Percentiles rank a stretch among this genome's conserved stretches.
Evolutionary conservation across 2,329 filamentous ascomycete species (phyloP).

Genomic region (Aspergillus proliferans): DNA sequence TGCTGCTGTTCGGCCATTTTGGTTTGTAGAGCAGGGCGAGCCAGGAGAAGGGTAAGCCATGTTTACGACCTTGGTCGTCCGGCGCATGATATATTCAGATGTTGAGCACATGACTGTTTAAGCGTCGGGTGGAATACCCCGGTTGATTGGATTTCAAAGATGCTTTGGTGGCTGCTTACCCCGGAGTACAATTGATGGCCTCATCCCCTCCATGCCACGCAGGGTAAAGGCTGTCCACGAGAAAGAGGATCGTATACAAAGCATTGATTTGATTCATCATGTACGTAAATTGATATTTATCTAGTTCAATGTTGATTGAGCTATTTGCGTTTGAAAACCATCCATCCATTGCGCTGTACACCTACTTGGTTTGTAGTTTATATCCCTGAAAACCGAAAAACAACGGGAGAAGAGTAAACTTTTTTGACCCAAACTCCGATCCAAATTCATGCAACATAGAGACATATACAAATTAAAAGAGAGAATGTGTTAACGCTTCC

Average conservation of each 20-base stretch:
- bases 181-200: too few relatives aligned
- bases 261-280: too few relatives aligned
- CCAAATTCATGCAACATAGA: constrained; percentile 7
- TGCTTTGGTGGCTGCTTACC: too few relatives aligned
- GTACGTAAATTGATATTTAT: too few relatives aligned
- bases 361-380: not conserved
- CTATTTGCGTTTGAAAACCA: too few relatives aligned
- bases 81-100: not conserved
- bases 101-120: constrained; percentile 1
- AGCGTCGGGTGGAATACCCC: constrained; percentile 17
- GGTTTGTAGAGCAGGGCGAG: not conserved
- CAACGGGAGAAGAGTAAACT: not conserved
- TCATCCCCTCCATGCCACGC: too few relatives aligned
- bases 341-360: too few relatives aligned
- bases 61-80: not conserved
- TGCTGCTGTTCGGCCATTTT: constrained; percentile 1
- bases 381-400: not conserved
- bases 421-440: constrained; percentile 7
- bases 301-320: too few relatives aligned
- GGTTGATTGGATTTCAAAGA: too few relatives aligned
- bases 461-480: constrained; percentile 14
- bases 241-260: too few relatives aligned
- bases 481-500: constrained; percentile 40
- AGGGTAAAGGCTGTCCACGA: too few relatives aligned
- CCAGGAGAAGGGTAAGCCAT: too few relatives aligned